Conservation (phyloP, 306 rosid genomes). For the Fragaria ananassa region DNA sequence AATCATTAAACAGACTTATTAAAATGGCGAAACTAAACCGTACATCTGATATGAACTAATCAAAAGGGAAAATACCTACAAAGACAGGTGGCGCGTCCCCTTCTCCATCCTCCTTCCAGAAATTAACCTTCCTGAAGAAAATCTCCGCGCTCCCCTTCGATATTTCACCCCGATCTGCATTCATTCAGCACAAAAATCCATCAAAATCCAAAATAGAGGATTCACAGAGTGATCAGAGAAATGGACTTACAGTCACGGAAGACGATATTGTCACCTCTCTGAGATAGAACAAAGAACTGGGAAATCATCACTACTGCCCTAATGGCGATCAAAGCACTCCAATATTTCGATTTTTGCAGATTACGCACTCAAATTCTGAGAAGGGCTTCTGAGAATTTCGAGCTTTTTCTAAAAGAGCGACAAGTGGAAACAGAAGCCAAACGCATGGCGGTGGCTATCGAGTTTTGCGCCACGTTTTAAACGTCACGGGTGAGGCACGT, state of each 20-base stretch:
- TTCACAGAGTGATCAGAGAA: background rate
- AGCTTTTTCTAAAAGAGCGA: background rate
- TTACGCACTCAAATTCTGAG: too few relatives aligned
- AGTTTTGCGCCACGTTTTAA: slow-evolving; percentile 23
- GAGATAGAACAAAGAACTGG: slow-evolving; percentile 92
- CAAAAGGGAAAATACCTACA: slow-evolving; percentile 52
- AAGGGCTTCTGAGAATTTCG: background rate
- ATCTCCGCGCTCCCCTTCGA: slow-evolving; percentile 83
- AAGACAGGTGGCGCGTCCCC: slow-evolving; percentile 95
- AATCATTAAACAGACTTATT: background rate
- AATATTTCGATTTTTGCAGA: background rate
- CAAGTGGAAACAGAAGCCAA: background rate
- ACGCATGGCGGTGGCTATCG: background rate
- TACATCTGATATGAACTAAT: too few relatives aligned
- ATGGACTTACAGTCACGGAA: slow-evolving; percentile 72
- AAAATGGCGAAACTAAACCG: background rate
- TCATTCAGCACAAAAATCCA: background rate
- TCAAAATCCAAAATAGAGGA: background rate
- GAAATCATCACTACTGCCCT: slow-evolving; percentile 53
- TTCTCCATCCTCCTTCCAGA: slow-evolving; percentile 84
- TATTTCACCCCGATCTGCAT: slow-evolving; percentile 85
- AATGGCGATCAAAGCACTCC: background rate
- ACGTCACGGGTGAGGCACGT: slow-evolving; percentile 23
- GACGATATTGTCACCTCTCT: slow-evolving; percentile 89
- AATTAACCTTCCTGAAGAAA: slow-evolving; percentile 82